Conservation (phyloP, 1,284 basidiomycete genomes). For the Cryptococcus sp. region DNA sequence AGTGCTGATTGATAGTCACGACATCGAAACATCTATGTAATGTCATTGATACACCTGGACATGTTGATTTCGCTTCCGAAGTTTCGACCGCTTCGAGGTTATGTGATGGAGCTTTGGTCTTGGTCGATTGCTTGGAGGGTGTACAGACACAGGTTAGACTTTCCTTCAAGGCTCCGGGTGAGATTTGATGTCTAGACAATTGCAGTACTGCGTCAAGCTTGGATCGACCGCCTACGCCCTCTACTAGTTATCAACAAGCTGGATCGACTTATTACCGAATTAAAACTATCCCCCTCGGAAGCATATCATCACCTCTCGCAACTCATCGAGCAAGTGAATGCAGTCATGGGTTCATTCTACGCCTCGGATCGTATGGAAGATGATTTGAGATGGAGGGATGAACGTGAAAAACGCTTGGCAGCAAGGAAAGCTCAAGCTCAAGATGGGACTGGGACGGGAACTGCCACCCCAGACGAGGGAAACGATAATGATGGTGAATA, state of each 20-base stretch:
- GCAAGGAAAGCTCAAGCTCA: constrained; percentile 53
- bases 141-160: constrained; percentile 84
- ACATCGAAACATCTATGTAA: constrained; percentile 54
- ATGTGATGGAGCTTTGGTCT: constrained; percentile 90
- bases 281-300: constrained; percentile 84
- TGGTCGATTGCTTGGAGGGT: constrained; percentile 98
- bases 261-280: constrained; percentile 90
- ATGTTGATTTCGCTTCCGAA: constrained; percentile 97
- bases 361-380: constrained; percentile 97
- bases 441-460: constrained; percentile 34
- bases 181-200: constrained; percentile 64
- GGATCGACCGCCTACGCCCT: constrained; percentile 82
- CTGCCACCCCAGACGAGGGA: constrained; percentile 39
- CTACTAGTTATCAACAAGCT: constrained; percentile 97
- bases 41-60: constrained; percentile 97
- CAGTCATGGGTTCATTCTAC: constrained; percentile 95
- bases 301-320: constrained; percentile 91
- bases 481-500: constrained; percentile 54
- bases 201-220: constrained; percentile 90
- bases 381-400: constrained; percentile 88
- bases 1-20: constrained; percentile 13
- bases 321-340: constrained; percentile 96
- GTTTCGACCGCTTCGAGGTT: constrained; percentile 90
- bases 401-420: constrained; percentile 75
- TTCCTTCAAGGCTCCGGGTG: background rate